Conservation (phyloP, 129 eudicot genomes). For the Pulicaria dysenterica region DNA sequence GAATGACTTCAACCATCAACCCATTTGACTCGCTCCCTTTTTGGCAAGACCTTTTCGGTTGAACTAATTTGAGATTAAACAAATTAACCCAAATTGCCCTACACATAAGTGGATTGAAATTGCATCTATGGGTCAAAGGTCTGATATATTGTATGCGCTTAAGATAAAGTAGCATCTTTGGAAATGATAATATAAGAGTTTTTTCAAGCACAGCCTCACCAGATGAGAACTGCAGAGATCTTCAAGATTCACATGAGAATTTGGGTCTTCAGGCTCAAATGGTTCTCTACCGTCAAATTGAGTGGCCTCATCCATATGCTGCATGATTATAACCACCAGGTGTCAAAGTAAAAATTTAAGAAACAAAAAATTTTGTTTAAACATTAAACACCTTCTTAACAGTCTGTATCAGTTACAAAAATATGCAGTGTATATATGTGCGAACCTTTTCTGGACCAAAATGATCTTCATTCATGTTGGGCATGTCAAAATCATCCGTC, state of each 20-base stretch:
- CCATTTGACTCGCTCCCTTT: not conserved
- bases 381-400: not conserved
- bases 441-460: constrained; percentile 50
- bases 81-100: not conserved
- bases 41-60: not conserved
- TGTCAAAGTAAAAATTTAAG: not conserved
- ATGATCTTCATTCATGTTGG: constrained; percentile 64
- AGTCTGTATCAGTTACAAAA: not conserved
- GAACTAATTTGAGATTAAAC: not conserved
- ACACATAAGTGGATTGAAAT: not conserved
- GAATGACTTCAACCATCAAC: not conserved
- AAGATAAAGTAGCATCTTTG: not conserved
- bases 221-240: constrained; percentile 88
- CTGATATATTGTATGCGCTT: not conserved
- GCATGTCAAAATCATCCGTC: constrained; percentile 62
- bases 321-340: constrained; percentile 29
- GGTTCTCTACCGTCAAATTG: constrained; percentile 40
- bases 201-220: constrained; percentile 38
- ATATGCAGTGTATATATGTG: not conserved
- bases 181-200: not conserved
- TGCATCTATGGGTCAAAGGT: not conserved
- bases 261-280: constrained; percentile 53
- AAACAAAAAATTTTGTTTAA: too few species aligned
- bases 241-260: constrained; percentile 70
- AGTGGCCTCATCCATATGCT: constrained; percentile 46